These are phyloP conservation scores for Logfia minima DNA, from an alignment of 129 eudicot genomes.

Conservation along the genomic window DNA sequence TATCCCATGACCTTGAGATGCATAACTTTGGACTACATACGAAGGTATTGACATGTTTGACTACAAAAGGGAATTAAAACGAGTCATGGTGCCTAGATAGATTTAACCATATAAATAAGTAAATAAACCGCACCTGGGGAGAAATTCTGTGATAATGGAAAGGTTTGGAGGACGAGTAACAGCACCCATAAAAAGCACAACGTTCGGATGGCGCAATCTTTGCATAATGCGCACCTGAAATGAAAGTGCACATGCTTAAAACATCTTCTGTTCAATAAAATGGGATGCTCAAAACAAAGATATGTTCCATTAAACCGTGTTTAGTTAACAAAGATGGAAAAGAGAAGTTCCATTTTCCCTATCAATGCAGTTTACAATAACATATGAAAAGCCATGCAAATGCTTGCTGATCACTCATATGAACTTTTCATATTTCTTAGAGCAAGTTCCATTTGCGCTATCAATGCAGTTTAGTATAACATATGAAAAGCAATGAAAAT, in stretches of 20 bases:
- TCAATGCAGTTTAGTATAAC: neutral
- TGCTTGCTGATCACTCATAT: neutral
- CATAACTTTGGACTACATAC: neutral
- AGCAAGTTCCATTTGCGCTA: constrained; percentile 6
- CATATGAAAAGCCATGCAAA: constrained; percentile 1
- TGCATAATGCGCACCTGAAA: constrained; percentile 96
- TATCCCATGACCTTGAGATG: neutral
- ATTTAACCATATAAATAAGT: neutral
- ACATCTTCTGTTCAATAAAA: constrained; percentile 11
- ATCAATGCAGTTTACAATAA: constrained; percentile 8
- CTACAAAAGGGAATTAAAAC: neutral
- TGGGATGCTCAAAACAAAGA: constrained; percentile 12
- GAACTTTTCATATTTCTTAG: neutral
- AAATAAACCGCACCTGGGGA: constrained; percentile 66
- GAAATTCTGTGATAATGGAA: constrained; percentile 88
- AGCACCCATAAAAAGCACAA: constrained; percentile 98
- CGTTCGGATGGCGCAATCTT: constrained; percentile 95
- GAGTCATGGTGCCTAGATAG: neutral
- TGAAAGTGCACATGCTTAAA: constrained; percentile 7
- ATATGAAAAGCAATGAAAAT: neutral
- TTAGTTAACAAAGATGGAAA: constrained; percentile 22
- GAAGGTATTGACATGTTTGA: neutral
- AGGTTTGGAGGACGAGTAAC: constrained; percentile 98
- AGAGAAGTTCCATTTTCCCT: constrained; percentile 15
- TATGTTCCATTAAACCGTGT: neutral